phyloP scores from a whole-genome alignment of 768 basidiomycete species.

The Tylopilus felleus region DNA sequence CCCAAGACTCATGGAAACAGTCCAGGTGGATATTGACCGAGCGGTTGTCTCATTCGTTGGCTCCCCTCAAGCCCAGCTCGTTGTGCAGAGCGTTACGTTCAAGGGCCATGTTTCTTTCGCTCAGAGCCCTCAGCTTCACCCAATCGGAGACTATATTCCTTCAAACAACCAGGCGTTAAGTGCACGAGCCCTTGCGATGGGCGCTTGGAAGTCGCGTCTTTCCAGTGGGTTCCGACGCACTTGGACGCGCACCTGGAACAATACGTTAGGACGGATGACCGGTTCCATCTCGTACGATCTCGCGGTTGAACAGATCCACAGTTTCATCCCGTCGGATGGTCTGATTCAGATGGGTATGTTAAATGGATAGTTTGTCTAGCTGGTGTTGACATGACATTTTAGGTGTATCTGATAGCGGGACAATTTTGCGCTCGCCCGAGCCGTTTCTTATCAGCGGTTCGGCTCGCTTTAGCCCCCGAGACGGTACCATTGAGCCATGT shows the following conservation, averaged over 20 bases:
- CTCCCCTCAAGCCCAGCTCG: slow-evolving; percentile 50
- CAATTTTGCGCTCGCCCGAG: slow-evolving; percentile 47
- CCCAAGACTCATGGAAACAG: slow-evolving; percentile 62
- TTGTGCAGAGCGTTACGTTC: slow-evolving; percentile 47
- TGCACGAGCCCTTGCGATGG: slow-evolving; percentile 44
- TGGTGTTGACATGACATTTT: neutral
- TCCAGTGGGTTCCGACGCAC: slow-evolving; percentile 59
- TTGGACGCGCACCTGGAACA: slow-evolving; percentile 66
- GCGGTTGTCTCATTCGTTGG: slow-evolving; percentile 50
- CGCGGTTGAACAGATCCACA: slow-evolving; percentile 45
- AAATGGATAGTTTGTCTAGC: neutral
- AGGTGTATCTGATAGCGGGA: slow-evolving; percentile 27
- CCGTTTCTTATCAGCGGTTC: slow-evolving; percentile 44
- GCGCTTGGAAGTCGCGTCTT: slow-evolving; percentile 62
- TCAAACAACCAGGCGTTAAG: slow-evolving; percentile 16
- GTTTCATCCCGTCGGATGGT: slow-evolving; percentile 33
- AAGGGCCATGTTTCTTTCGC: slow-evolving; percentile 55
- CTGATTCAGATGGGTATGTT: slow-evolving; percentile 30
- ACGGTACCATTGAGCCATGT: slow-evolving; percentile 49
- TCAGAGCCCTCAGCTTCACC: slow-evolving; percentile 39
- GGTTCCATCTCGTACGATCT: slow-evolving; percentile 54
- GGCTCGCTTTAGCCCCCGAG: slow-evolving; percentile 56
- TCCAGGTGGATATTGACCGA: slow-evolving; percentile 65
- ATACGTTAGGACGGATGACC: slow-evolving; percentile 62
- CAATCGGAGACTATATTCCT: slow-evolving; percentile 10